These are phyloP conservation scores for Schrenkiella parvula DNA, from an alignment of 345 rosid genomes.

Conservation along the genomic window DNA sequence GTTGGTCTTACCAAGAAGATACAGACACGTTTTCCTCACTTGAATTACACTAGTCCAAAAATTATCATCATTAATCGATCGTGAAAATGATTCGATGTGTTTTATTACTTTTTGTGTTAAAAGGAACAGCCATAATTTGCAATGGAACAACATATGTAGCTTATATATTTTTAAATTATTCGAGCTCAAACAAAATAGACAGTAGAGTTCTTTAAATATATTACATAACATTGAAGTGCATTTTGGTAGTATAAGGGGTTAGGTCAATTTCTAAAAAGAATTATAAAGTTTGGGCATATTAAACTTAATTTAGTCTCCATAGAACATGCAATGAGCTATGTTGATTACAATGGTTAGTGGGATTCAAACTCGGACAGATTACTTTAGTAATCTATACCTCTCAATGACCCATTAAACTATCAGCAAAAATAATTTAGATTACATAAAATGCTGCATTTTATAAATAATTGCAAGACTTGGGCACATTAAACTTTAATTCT, in stretches of 20 bases:
- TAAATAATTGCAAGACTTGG: too few relatives aligned
- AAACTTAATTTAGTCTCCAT: not conserved
- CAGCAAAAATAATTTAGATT: too few relatives aligned
- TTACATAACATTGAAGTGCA: not conserved
- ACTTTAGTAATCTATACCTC: not conserved
- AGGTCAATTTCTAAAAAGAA: not conserved
- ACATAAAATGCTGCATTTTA: too few relatives aligned
- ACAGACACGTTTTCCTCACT: constrained; percentile 23
- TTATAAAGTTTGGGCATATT: not conserved
- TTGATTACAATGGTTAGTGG: not conserved
- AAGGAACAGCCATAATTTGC: not conserved
- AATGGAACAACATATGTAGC: not conserved
- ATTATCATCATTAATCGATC: constrained; percentile 9
- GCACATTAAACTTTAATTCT: too few relatives aligned
- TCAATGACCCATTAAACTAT: too few relatives aligned
- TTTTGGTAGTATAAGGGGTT: not conserved
- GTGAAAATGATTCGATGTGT: not conserved
- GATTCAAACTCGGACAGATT: not conserved
- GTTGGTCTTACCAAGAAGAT: constrained; percentile 24
- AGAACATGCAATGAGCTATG: not conserved
- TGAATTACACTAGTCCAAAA: not conserved
- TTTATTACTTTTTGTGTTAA: constrained; percentile 3
- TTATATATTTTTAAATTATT: not conserved
- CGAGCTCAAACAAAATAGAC: not conserved
- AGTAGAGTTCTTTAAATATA: not conserved